Evolutionary conservation across 129 eudicot species (phyloP).

Genomic region (Deinandra increscens): DNA sequence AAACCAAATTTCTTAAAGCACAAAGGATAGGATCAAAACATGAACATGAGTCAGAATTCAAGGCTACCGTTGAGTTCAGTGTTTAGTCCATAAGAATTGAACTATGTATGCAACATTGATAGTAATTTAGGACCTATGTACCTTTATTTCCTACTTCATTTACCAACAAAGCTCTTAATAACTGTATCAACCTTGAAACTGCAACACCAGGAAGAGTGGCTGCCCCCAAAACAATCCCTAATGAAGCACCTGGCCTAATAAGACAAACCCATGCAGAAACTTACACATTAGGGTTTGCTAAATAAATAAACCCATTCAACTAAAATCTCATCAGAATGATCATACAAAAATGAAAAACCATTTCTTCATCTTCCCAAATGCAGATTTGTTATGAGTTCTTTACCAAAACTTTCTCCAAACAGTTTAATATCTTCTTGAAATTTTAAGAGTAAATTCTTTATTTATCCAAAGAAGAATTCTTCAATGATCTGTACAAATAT

Average conservation of each 20-base stretch:
- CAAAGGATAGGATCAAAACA: slow-evolving; percentile 3
- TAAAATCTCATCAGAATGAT: neutral
- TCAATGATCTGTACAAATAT: neutral
- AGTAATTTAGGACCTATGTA: slow-evolving; percentile 19
- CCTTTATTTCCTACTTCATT: slow-evolving; percentile 52
- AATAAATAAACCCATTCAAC: neutral
- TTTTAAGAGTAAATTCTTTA: neutral
- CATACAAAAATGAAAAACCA: neutral
- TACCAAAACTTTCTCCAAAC: too few relatives aligned
- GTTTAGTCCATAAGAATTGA: too few relatives aligned
- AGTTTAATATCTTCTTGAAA: too few relatives aligned
- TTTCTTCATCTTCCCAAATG: neutral
- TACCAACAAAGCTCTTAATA: slow-evolving; percentile 45
- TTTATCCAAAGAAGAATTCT: neutral
- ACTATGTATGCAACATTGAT: neutral
- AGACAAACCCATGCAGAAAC: neutral
- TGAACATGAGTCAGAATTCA: neutral
- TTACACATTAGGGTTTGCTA: neutral
- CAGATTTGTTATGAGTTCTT: too few relatives aligned
- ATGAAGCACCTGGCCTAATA: slow-evolving; percentile 84
- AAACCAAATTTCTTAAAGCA: slow-evolving; percentile 20
- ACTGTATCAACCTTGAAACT: slow-evolving; percentile 66
- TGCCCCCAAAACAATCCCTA: slow-evolving; percentile 80
- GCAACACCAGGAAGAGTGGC: slow-evolving; percentile 77
- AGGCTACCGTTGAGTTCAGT: neutral